Percentiles rank a stretch among this genome's conserved stretches.
phyloP scores from a whole-genome alignment of 768 basidiomycete genomes.

The Mrakia gelida region DNA sequence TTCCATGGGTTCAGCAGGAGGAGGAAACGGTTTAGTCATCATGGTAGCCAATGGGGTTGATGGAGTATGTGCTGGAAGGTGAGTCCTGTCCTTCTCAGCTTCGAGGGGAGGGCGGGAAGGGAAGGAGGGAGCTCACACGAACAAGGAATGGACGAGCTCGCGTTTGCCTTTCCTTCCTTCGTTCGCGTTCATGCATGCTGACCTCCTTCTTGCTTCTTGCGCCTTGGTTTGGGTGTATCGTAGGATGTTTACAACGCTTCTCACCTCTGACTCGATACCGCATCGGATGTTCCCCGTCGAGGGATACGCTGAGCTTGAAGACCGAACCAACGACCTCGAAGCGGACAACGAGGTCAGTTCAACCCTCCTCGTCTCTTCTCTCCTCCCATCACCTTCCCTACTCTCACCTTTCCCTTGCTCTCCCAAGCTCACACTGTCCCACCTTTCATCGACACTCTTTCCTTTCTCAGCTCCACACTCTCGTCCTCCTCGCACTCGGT shows the following conservation, averaged over 20 bases:
- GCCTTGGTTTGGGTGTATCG: conserved; percentile 56
- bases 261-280: conserved; percentile 90
- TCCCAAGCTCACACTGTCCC: not conserved
- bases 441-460: not conserved
- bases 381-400: conserved; percentile 13
- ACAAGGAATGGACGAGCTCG: not conserved
- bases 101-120: not conserved
- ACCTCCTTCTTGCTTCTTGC: not conserved
- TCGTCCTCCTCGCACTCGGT: conserved; percentile 90
- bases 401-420: not conserved
- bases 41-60: conserved; percentile 33
- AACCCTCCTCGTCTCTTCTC: not conserved
- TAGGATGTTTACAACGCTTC: conserved; percentile 78
- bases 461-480: conserved; percentile 55
- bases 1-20: conserved; percentile 22
- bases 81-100: not conserved
- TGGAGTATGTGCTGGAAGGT: conserved; percentile 30
- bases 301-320: conserved; percentile 71
- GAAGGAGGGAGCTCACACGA: not conserved
- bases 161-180: not conserved
- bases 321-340: conserved; percentile 60
- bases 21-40: conserved; percentile 29
- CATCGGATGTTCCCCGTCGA: conserved; percentile 86
- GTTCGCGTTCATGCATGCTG: not conserved
- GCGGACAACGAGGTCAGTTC: conserved; percentile 61